These are phyloP conservation scores for Fraxinus americana DNA, from an alignment of 257 asterid species.

Conservation along the genomic window DNA sequence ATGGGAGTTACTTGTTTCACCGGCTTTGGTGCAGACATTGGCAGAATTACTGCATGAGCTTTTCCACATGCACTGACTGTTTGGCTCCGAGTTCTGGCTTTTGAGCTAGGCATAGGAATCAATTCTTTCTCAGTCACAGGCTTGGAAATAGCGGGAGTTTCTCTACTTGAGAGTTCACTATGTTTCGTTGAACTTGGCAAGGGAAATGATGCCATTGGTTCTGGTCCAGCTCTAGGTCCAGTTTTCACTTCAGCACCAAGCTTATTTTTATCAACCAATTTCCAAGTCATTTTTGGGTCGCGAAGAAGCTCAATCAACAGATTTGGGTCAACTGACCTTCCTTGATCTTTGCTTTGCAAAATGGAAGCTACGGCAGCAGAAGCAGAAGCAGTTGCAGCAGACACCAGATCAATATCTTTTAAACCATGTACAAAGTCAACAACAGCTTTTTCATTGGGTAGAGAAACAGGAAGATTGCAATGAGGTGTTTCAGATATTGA, in stretches of 20 bases:
- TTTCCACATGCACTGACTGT: conserved; percentile 4
- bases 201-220: background rate
- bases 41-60: conserved; percentile 12
- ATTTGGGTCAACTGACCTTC: conserved; percentile 34
- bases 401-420: conserved; percentile 26
- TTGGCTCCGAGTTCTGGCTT: background rate
- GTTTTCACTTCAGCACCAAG: conserved; percentile 3
- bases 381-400: conserved; percentile 42
- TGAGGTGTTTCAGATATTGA: conserved; percentile 14
- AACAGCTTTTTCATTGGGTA: conserved; percentile 22
- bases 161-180: background rate
- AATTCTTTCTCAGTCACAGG: conserved; percentile 4
- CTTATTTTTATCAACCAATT: conserved; percentile 28
- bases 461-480: conserved; percentile 18
- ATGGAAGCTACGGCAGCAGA: conserved; percentile 43
- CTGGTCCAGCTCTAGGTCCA: conserved; percentile 20
- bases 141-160: conserved; percentile 1
- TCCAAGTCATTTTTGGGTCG: conserved; percentile 43
- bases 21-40: conserved; percentile 14
- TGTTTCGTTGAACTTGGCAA: conserved; percentile 13
- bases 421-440: conserved; percentile 11
- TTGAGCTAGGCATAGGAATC: conserved; percentile 17
- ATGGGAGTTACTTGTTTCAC: conserved; percentile 13
- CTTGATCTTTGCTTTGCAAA: conserved; percentile 29
- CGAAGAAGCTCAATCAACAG: conserved; percentile 39